Evolutionary conservation across 345 rosid genomes (phyloP), one percentile per base, ranked within the genome.

Genomic region (Camelina neglecta): DNA sequence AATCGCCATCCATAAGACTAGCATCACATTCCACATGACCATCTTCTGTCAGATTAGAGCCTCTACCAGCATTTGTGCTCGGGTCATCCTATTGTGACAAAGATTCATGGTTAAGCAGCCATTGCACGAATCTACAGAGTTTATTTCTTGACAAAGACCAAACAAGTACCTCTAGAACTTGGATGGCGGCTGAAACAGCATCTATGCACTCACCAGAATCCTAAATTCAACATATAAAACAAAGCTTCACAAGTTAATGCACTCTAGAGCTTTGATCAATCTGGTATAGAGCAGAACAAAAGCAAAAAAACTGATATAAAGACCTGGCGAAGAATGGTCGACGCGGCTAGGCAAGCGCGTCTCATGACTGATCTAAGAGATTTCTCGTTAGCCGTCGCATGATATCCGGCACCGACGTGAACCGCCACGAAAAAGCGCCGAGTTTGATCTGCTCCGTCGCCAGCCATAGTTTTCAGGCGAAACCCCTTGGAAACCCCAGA

Each of bases 401-500:
- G 99, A 70, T 84, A 89, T 9, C 97, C 99, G 0, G 99, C 99
- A 13, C 99, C 99, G 24, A 92, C 97, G 75, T 92, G 99, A 53
- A 95, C 89, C 0, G 97, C 97, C 64, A 95, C 93, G 82, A 95
- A 92, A 85, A 89, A 95, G 23, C 91, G 87, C 21, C 86, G 84
- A 29, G 71, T 81, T 68, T 72, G 73, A n/a, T 77, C 85, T 41
- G 78, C 80, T 38, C 71, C 79, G 48, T 74, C 84, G 58, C 64
- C 20, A 31, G 75, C 72, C 76, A 77, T 77, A n/a, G 56, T 29
- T 49, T 51, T 23, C 72, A 39, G 44, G 44, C 42, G 44, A 39
- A 39, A 39, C 44, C 12, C 44, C 44, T 2, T 3, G 44, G 42
- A 39, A 39, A 39, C 12, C 44, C 44, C 44, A 5, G 26, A 39